Evolutionary conservation across 306 rosid genomes (phyloP), one percentile per base, ranked within the genome.

Genomic region (Malus asiatica): DNA sequence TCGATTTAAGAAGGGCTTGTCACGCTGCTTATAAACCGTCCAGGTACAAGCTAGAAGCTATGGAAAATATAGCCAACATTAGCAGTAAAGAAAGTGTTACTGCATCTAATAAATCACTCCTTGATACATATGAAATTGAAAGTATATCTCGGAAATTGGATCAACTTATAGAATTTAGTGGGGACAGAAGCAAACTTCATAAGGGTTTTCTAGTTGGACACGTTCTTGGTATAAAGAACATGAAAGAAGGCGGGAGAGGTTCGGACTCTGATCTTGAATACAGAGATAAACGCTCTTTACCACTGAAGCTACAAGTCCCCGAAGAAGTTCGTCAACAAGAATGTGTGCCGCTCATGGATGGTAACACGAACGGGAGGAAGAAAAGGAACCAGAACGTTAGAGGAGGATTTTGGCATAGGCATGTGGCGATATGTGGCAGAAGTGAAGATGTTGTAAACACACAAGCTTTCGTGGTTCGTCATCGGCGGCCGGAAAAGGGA

Each of bases 1-100:
- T 83, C 73, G 83, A 66, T 29, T 18, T 66, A 3, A 70, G 81
- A 6, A 81, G 78, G 63, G 67, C 69, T 30, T 72, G 32, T 18
- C 82, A 18, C 3, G 61, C 25, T 20, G 74, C 83, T 3, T 23
- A 30, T 15, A 69, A 72, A 74, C 96, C 98, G 22, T 95, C 97
- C 1, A 89, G 95, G 66, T 95, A 88, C 85, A 90, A 78, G 80
- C 77, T 88, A 20, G 95, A 90, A 80, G 92, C 97, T 13, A 51
- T 75, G 79, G 63, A 48, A 48, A 48, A 48, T 62, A 80, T 73
- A 74, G 76, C 73, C 8, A 23, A 40, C 4, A 27, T 29, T 29
- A 15, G 1, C 11, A 4, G 33, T 30, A 29, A 29, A 44, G 67
- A 23, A 77, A 53, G 67, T 27, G 38, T 63, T 63, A 10, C 33